phyloP scores from a whole-genome alignment of 805 yeast species.

The Teunomyces kruisii region DNA sequence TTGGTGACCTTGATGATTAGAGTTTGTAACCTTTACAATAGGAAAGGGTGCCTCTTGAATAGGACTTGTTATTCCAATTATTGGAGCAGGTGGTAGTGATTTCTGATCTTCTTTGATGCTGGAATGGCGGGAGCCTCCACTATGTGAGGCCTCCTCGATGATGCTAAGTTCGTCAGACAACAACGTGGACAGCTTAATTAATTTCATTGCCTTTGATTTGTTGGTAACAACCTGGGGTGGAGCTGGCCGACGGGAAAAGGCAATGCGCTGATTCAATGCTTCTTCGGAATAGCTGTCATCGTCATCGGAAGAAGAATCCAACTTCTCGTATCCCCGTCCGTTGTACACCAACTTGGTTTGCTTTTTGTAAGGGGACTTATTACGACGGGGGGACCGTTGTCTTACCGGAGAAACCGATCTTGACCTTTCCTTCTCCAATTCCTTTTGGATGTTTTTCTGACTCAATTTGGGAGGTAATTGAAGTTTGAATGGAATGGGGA shows the following conservation, averaged over 20 bases:
- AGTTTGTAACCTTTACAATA: neutral
- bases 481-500: constrained; percentile 44
- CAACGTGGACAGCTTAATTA: constrained; percentile 15
- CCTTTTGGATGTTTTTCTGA: constrained; percentile 18
- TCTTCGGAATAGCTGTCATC: constrained; percentile 11
- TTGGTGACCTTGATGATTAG: neutral
- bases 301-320: constrained; percentile 27
- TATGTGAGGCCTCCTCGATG: constrained; percentile 38
- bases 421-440: constrained; percentile 6
- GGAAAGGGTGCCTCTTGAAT: neutral
- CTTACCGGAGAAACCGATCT: constrained; percentile 15
- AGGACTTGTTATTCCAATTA: neutral
- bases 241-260: constrained; percentile 12
- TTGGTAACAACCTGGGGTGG: constrained; percentile 29
- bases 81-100: constrained; percentile 12
- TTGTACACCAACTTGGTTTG: constrained; percentile 29
- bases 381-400: constrained; percentile 13
- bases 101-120: constrained; percentile 22
- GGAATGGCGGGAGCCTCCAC: constrained; percentile 27
- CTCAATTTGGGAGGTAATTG: constrained; percentile 42
- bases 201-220: constrained; percentile 26
- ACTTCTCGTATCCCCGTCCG: constrained; percentile 36
- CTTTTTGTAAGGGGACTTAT: constrained; percentile 13
- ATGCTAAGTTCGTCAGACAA: constrained; percentile 41
- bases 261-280: constrained; percentile 5